Conservation (phyloP, 2,329 filamentous ascomycete genomes). For the Penicillium sp. region DNA sequence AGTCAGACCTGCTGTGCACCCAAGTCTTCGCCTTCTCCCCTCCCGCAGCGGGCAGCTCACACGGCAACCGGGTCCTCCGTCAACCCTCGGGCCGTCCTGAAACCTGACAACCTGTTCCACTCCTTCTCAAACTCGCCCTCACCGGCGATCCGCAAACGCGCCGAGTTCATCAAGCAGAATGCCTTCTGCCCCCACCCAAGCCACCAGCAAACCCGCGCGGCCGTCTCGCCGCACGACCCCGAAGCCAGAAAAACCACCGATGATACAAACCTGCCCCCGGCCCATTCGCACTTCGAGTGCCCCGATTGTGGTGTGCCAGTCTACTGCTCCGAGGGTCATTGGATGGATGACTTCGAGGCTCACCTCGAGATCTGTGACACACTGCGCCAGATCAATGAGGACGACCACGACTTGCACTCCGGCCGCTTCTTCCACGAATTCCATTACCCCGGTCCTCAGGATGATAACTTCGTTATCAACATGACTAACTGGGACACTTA, state of each 20-base stretch:
- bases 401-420: slow-evolving; percentile 90
- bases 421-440: slow-evolving; percentile 93
- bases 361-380: slow-evolving; percentile 92
- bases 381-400: slow-evolving; percentile 89
- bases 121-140: slow-evolving; percentile 85
- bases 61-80: slow-evolving; percentile 21
- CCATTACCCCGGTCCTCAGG: slow-evolving; percentile 80
- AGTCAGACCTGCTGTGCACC: slow-evolving; percentile 5
- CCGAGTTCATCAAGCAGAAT: slow-evolving; percentile 87
- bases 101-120: slow-evolving; percentile 85
- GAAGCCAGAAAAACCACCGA: slow-evolving; percentile 56
- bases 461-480: slow-evolving; percentile 90
- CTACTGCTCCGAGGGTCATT: slow-evolving; percentile 91
- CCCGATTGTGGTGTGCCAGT: slow-evolving; percentile 93
- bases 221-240: slow-evolving; percentile 62
- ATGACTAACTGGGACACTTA: slow-evolving; percentile 99
- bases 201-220: slow-evolving; percentile 71
- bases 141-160: slow-evolving; percentile 79
- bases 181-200: slow-evolving; percentile 89
- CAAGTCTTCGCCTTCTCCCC: slow-evolving; percentile 14
- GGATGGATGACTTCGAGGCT: slow-evolving; percentile 91
- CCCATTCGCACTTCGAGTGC: slow-evolving; percentile 89
- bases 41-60: slow-evolving; percentile 28
- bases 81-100: slow-evolving; percentile 50
- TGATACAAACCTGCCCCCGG: slow-evolving; percentile 57